Evolutionary conservation across 148 eudicot species (phyloP), one percentile per base, ranked within the genome.

Genomic region (Silene conica): DNA sequence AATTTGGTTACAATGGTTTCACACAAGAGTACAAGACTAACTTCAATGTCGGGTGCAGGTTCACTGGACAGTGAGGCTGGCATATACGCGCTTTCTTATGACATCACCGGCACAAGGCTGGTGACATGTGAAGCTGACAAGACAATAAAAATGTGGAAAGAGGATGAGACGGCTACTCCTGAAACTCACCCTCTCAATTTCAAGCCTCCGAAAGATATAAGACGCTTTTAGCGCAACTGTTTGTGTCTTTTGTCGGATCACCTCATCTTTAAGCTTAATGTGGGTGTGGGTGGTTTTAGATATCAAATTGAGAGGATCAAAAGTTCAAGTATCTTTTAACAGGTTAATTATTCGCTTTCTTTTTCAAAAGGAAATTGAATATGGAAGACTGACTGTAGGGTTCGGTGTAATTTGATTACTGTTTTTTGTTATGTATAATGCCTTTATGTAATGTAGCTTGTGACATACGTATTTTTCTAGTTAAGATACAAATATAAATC

Each of bases 101-200:
- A 95, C 74, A 57, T 82, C 18, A 95, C 97, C 0, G 98, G 98
- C 13, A 75, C 97, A 26, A 85, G 98, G 80, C 86, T 95, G 58
- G 84, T 95, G 25, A 95, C 93, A 15, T 95, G 98, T 70, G 98
- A 95, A 82, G 98, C 98, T 7, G 98, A 95, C 85, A 95, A 95
- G 82, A 92, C 98, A 0, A 95, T 95, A 61, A 95, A 95, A 82
- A 95, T 95, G 98, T 95, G 98, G 97, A 95, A 90, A 82, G 98
- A 95, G 79, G 98, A 95, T 48, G 96, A 91, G 74, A 83, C 73
- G 22, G 98, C 98, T 63, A 95, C 97, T 43, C 97, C 97, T 6
- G 97, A 95, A 85, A 88, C 97, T 72, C 90, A 88, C 76, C 97
- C 98, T 64, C 78, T 95, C 70, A 86, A 92, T 80, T 95, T 86